A percentile compares a stretch with the other conserved stretches of the same genome.
These are phyloP conservation scores for Carex arenaria DNA, from an alignment of 202 grass and related monocot genomes.

Conservation along the genomic window DNA sequence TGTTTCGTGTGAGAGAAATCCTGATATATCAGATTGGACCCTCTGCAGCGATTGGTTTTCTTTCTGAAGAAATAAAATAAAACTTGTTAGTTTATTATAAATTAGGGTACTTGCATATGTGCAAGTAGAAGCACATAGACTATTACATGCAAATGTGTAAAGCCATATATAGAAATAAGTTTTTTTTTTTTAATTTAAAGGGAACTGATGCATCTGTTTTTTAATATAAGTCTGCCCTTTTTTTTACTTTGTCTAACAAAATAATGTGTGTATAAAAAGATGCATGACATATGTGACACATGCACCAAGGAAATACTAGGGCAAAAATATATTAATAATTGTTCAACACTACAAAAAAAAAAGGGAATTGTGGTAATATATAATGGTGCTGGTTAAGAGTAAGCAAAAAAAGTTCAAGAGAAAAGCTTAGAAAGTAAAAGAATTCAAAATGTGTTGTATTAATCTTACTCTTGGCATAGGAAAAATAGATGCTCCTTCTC, in stretches of 20 bases:
- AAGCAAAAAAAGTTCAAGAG: neutral
- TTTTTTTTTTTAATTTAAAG: neutral
- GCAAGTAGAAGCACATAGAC: neutral
- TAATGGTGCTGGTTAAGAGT: neutral
- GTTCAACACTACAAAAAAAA: neutral
- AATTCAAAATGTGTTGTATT: neutral
- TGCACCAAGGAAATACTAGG: neutral
- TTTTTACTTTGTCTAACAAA: neutral
- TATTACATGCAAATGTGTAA: neutral
- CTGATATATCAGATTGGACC: neutral
- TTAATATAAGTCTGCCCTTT: neutral
- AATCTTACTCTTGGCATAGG: constrained; percentile 13
- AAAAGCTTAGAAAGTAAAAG: neutral
- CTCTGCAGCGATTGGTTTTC: neutral
- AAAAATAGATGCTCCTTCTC: neutral
- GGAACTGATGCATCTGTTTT: neutral
- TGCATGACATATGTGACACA: neutral
- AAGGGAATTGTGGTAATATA: neutral
- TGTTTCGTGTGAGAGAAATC: constrained; percentile 6
- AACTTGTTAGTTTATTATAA: neutral
- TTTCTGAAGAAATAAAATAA: constrained; percentile 7
- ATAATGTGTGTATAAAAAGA: neutral
- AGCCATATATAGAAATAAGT: neutral
- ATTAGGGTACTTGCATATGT: neutral
- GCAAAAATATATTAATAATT: neutral